Percentiles rank a stretch among this genome's conserved stretches.
phyloP scores from a whole-genome alignment of 352 stramenopile genomes.

The Pythium dissotocum region DNA sequence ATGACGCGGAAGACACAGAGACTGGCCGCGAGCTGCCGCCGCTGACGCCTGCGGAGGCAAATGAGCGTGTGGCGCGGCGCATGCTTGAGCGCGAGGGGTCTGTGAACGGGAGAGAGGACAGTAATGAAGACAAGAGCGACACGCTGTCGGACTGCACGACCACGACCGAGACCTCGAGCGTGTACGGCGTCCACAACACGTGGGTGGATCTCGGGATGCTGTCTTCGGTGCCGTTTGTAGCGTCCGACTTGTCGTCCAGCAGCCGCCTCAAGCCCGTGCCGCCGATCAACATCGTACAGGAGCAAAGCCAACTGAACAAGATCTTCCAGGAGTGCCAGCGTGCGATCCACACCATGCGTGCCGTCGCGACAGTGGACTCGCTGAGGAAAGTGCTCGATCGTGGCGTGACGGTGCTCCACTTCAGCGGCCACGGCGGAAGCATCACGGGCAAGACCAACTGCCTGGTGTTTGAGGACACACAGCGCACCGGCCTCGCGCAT shows the following conservation, averaged over 20 bases:
- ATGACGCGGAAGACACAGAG: conserved; percentile 10
- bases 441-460: conserved; percentile 65
- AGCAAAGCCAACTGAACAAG: conserved; percentile 67
- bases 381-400: conserved; percentile 78
- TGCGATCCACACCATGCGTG: conserved; percentile 73
- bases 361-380: conserved; percentile 68
- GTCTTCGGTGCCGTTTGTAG: conserved; percentile 74
- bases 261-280: conserved; percentile 59
- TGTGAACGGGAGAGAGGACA: conserved; percentile 23
- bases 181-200: conserved; percentile 78
- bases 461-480: conserved; percentile 79
- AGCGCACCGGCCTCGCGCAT: conserved; percentile 62
- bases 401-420: conserved; percentile 74
- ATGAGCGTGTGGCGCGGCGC: conserved; percentile 58
- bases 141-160: conserved; percentile 77
- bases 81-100: conserved; percentile 46
- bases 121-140: conserved; percentile 74
- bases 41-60: conserved; percentile 47
- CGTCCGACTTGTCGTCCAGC: conserved; percentile 27
- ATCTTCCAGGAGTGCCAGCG: conserved; percentile 79
- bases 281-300: conserved; percentile 63
- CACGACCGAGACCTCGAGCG: conserved; percentile 65
- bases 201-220: conserved; percentile 79
- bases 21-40: conserved; percentile 27
- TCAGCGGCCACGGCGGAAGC: conserved; percentile 72